Percentiles rank a stretch among this genome's conserved stretches.
Conservation (phyloP, 2,329 filamentous ascomycete species). For the Coleophoma cylindrospora region DNA sequence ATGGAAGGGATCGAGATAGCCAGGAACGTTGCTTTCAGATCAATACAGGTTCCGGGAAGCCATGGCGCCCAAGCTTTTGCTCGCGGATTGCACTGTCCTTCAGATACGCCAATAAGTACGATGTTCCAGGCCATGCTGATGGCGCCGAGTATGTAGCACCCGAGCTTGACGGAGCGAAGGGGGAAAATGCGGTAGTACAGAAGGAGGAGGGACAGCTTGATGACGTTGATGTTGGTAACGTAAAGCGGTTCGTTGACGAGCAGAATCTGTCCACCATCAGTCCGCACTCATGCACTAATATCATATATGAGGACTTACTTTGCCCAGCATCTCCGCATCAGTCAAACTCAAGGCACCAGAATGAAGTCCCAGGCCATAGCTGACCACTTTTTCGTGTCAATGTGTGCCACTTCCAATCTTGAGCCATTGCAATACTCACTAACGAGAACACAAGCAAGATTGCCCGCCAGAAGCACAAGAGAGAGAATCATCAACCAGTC, state of each 20-base stretch:
- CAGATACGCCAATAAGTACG: conserved; percentile 5
- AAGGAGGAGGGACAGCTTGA: conserved; percentile 2
- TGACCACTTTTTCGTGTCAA: not conserved
- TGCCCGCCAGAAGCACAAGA: not conserved
- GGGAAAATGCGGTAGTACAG: conserved; percentile 3
- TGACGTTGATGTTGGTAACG: not conserved
- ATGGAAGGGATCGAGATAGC: conserved; percentile 36
- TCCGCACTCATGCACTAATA: not conserved
- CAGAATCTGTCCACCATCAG: not conserved
- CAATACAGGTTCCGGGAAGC: conserved; percentile 25
- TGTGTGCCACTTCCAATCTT: no score
- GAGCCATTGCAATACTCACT: not conserved
- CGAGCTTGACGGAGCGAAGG: conserved; percentile 3
- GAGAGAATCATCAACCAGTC: not conserved
- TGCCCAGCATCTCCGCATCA: not conserved
- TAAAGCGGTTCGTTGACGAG: conserved; percentile 1
- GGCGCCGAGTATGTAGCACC: conserved; percentile 15
- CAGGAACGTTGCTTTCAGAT: conserved; percentile 32
- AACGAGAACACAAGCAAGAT: not conserved
- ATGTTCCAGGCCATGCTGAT: not conserved
- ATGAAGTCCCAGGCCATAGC: not conserved
- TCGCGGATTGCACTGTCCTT: not conserved
- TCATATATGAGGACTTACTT: not conserved
- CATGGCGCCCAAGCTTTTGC: not conserved
- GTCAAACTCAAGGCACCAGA: not conserved